phyloP scores from a whole-genome alignment of 2,329 filamentous ascomycete genomes.

The Aaosphaeria arxii region DNA sequence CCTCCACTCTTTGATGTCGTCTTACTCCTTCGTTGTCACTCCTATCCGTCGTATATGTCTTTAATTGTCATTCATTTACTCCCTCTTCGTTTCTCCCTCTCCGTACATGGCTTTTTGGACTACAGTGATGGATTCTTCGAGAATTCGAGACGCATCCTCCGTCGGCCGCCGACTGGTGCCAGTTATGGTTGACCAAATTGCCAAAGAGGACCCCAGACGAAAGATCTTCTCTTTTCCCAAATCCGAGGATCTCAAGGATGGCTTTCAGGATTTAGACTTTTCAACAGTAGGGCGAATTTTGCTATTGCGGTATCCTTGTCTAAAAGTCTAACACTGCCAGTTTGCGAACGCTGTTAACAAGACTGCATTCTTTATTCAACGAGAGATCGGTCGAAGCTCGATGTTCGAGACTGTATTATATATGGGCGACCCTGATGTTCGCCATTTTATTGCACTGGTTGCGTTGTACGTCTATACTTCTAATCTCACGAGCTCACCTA shows the following conservation, averaged over 20 bases:
- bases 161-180: slow-evolving; percentile 23
- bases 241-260: slow-evolving; percentile 12
- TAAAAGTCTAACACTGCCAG: slow-evolving; percentile 14
- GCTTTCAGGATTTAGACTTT: slow-evolving; percentile 33
- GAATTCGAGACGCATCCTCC: slow-evolving; percentile 3
- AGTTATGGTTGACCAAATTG: slow-evolving; percentile 41
- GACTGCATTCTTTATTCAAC: slow-evolving; percentile 27
- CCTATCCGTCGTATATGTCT: no score
- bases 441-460: slow-evolving; percentile 37
- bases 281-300: slow-evolving; percentile 19
- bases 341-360: slow-evolving; percentile 31
- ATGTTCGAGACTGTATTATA: slow-evolving; percentile 26
- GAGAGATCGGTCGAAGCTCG: slow-evolving; percentile 25
- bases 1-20: no score
- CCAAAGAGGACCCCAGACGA: slow-evolving; percentile 14
- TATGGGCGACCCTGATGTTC: slow-evolving; percentile 34
- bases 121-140: slow-evolving; percentile 19
- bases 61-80: background rate
- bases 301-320: slow-evolving; percentile 2
- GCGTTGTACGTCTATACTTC: slow-evolving; percentile 24
- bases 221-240: slow-evolving; percentile 22
- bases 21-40: no score
- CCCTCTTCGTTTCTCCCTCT: background rate
- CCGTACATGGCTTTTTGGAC: slow-evolving; percentile 27
- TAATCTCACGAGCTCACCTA: background rate